A percentile compares a stretch with the other conserved stretches of the same genome.
Evolutionary conservation across 2,329 filamentous ascomycete genomes (phyloP).

Genomic region (Epichloe uncinata): DNA sequence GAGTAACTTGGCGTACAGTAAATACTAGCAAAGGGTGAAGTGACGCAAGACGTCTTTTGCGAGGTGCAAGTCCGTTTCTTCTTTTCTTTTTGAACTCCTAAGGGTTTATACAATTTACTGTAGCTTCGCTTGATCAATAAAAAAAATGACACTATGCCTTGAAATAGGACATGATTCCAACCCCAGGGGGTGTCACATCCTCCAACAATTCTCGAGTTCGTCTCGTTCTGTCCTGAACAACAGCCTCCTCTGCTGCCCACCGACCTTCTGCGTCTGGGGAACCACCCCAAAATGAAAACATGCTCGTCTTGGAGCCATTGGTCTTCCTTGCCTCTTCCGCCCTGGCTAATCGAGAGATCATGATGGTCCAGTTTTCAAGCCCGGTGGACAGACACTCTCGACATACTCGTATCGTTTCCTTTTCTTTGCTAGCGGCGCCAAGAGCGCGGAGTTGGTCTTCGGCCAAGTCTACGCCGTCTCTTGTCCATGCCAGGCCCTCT

Average conservation of each 20-base stretch:
- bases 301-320: conserved; percentile 17
- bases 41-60: too few species aligned
- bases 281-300: conserved; percentile 25
- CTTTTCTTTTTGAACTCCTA: not conserved
- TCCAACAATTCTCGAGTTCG: conserved; percentile 40
- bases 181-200: conserved; percentile 25
- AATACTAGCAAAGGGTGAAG: not conserved
- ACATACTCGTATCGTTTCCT: conserved; percentile 41
- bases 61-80: too few species aligned
- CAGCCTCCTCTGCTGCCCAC: conserved; percentile 42
- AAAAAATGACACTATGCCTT: conserved; percentile 14
- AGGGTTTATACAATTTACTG: not conserved
- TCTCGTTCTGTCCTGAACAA: conserved; percentile 37
- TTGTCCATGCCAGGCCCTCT: conserved; percentile 76
- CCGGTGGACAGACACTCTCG: conserved; percentile 65
- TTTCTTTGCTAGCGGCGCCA: conserved; percentile 13
- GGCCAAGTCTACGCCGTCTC: conserved; percentile 71
- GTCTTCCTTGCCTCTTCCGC: conserved; percentile 30
- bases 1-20: not conserved
- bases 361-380: conserved; percentile 68
- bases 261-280: conserved; percentile 26
- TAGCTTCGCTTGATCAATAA: not conserved
- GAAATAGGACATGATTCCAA: conserved; percentile 24
- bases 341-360: conserved; percentile 54
- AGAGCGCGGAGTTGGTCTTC: conserved; percentile 50